Conservation (phyloP, 2,329 filamentous ascomycete species). For the Neonectria coccinea region DNA sequence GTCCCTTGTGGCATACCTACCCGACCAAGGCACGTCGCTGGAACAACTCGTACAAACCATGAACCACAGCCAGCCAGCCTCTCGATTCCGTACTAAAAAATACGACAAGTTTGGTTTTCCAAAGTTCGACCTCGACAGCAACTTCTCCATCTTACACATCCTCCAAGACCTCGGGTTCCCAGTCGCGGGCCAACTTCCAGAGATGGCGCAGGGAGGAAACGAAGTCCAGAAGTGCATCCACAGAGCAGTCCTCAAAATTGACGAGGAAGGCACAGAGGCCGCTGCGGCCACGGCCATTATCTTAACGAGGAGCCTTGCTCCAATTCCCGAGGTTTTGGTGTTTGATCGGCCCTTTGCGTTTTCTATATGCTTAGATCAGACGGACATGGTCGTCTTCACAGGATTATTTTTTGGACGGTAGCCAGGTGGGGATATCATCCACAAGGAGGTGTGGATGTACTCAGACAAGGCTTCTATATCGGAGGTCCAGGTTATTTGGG, state of each 20-base stretch:
- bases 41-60: neutral
- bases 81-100: neutral
- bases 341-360: conserved; percentile 7
- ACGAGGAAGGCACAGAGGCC: conserved; percentile 5
- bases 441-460: too few relatives aligned
- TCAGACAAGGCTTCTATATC: too few relatives aligned
- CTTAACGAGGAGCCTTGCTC: neutral
- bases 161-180: conserved; percentile 1
- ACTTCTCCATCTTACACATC: neutral
- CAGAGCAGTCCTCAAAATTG: neutral
- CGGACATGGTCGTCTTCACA: neutral
- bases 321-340: neutral
- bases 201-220: neutral
- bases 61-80: neutral
- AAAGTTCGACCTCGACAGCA: conserved; percentile 2
- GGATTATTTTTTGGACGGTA: neutral
- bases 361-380: conserved; percentile 1
- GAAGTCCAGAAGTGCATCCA: neutral
- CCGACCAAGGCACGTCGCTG: neutral
- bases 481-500: too few relatives aligned
- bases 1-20: neutral
- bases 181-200: neutral
- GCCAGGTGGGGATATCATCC: too few relatives aligned
- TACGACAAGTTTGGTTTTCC: conserved; percentile 9
- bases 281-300: conserved; percentile 1